A percentile compares a stretch with the other conserved stretches of the same genome.
phyloP scores from a whole-genome alignment of 2,329 filamentous ascomycete species.

The Elsinoe arachidis region DNA sequence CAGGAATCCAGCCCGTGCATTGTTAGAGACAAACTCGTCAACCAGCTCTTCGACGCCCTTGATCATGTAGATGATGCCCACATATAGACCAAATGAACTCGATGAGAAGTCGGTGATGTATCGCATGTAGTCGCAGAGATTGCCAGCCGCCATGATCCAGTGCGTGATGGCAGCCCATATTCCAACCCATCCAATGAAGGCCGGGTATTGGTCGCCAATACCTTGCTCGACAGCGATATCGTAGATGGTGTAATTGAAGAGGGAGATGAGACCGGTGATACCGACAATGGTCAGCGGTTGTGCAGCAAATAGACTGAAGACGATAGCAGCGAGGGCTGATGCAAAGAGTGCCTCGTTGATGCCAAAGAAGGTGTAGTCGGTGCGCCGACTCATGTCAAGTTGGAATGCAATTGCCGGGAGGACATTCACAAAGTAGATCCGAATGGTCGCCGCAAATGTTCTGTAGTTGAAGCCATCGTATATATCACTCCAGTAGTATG shows the following conservation, averaged over 20 bases:
- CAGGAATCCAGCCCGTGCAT: conserved; percentile 37
- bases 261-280: conserved; percentile 46
- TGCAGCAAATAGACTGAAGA: conserved; percentile 44
- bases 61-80: conserved; percentile 49
- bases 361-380: conserved; percentile 44
- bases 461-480: conserved; percentile 48
- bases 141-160: conserved; percentile 46
- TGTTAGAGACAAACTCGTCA: conserved; percentile 39
- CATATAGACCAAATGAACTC: conserved; percentile 47
- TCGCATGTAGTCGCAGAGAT: conserved; percentile 50
- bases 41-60: conserved; percentile 50
- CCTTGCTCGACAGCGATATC: conserved; percentile 46
- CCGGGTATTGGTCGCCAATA: conserved; percentile 40
- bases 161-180: conserved; percentile 52
- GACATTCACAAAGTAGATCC: conserved; percentile 53
- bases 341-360: conserved; percentile 50
- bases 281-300: conserved; percentile 51
- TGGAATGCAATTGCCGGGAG: conserved; percentile 52
- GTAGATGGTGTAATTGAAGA: conserved; percentile 53
- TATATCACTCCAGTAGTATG: conserved; percentile 50
- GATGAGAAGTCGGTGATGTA: conserved; percentile 51
- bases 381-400: conserved; percentile 50
- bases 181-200: conserved; percentile 48
- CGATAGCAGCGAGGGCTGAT: conserved; percentile 46
- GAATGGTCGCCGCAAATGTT: conserved; percentile 46